Conservation (phyloP, 768 basidiomycete genomes). For the Lactarius deliciosus region DNA sequence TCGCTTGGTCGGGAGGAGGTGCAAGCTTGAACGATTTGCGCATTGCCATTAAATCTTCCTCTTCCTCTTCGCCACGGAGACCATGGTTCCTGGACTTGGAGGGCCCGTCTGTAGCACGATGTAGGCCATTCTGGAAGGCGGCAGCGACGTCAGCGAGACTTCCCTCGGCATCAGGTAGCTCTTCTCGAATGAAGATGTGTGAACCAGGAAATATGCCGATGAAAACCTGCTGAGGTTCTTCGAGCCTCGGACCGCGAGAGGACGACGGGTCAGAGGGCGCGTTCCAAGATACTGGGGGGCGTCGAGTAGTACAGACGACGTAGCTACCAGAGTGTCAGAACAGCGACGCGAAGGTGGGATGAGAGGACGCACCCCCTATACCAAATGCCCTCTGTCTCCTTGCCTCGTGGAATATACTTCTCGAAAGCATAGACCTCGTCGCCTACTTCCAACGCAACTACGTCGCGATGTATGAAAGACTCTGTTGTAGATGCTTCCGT, state of each 20-base stretch:
- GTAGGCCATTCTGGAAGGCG: constrained; percentile 44
- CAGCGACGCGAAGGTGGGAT: constrained; percentile 12
- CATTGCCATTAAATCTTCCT: constrained; percentile 47
- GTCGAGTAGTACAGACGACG: constrained; percentile 78
- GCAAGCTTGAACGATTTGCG: constrained; percentile 70
- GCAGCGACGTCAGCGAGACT: constrained; percentile 74
- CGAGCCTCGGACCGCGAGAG: constrained; percentile 56
- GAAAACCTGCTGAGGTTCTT: constrained; percentile 84
- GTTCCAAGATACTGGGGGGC: constrained; percentile 69
- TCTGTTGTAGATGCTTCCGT: constrained; percentile 63
- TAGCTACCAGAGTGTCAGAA: constrained; percentile 50
- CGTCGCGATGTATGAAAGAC: constrained; percentile 63
- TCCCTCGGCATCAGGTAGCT: constrained; percentile 85
- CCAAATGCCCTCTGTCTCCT: constrained; percentile 82
- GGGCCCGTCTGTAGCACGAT: constrained; percentile 42
- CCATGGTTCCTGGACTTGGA: constrained; percentile 50
- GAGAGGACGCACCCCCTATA: constrained; percentile 73
- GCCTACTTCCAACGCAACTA: constrained; percentile 87
- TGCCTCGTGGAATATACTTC: constrained; percentile 71
- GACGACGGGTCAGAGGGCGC: constrained; percentile 56
- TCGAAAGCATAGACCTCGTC: constrained; percentile 98
- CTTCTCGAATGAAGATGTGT: constrained; percentile 83
- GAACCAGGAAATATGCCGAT: constrained; percentile 94
- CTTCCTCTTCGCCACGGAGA: constrained; percentile 62
- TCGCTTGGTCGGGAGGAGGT: constrained; percentile 73